A percentile compares a stretch with the other conserved stretches of the same genome.
Evolutionary conservation across 139 green algal genomes (phyloP).

Genomic region (Zygnema circumcarinatum): DNA sequence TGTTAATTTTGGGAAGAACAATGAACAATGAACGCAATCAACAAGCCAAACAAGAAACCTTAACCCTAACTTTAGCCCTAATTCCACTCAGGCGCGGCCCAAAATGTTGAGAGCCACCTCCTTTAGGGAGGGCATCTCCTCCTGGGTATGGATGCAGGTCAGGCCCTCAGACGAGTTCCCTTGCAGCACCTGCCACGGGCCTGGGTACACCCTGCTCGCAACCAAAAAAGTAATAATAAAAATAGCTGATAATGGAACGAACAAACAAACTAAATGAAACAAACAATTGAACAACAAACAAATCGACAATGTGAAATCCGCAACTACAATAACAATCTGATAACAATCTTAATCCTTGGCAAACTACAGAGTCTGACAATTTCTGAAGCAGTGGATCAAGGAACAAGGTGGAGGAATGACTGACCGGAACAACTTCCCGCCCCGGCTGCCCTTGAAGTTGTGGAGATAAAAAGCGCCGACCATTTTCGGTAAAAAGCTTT

Average conservation of each 20-base stretch:
- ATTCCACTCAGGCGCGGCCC: neutral
- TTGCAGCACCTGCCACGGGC: conserved; percentile 80
- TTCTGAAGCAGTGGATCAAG: too few relatives aligned
- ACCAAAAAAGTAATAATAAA: conserved; percentile 6
- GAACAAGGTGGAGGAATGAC: too few relatives aligned
- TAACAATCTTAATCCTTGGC: too few relatives aligned
- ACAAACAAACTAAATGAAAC: neutral
- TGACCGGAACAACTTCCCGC: conserved; percentile 54
- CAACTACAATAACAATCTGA: too few relatives aligned
- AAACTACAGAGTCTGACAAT: neutral
- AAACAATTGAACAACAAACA: neutral
- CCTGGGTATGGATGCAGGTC: conserved; percentile 67
- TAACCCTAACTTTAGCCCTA: too few relatives aligned
- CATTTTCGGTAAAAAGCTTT: conserved; percentile 73
- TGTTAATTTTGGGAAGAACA: too few relatives aligned
- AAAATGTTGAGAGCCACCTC: conserved; percentile 84
- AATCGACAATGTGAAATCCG: neutral
- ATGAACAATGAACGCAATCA: too few relatives aligned
- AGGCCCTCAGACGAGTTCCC: conserved; percentile 58
- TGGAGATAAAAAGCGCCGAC: conserved; percentile 82
- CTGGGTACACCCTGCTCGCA: conserved; percentile 74
- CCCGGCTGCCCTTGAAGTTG: conserved; percentile 84
- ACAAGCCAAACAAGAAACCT: too few relatives aligned
- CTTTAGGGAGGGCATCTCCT: conserved; percentile 75
- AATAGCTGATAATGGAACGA: conserved; percentile 4